These are phyloP conservation scores for Scheffersomyces illinoinensis DNA, from an alignment of 1,139 yeast species.

Conservation along the genomic window DNA sequence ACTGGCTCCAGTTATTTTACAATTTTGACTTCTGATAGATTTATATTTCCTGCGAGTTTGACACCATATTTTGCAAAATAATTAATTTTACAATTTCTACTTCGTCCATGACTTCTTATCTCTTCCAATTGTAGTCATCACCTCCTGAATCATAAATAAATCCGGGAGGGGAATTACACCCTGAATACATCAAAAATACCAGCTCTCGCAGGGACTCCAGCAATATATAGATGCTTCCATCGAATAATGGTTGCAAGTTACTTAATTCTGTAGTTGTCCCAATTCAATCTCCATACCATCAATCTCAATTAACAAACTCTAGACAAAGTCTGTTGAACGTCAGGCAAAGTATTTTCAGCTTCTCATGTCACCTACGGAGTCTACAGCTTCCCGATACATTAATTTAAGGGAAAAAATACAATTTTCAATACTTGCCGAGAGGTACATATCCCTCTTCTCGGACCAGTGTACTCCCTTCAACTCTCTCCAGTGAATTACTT, in stretches of 20 bases:
- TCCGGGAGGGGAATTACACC: too few species aligned
- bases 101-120: neutral
- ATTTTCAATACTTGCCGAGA: too few species aligned
- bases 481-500: neutral
- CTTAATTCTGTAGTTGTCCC: too few species aligned
- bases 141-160: neutral
- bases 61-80: neutral
- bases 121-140: neutral
- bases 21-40: neutral
- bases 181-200: neutral
- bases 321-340: too few species aligned
- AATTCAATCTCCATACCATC: too few species aligned
- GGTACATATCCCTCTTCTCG: neutral
- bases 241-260: too few species aligned
- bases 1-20: neutral
- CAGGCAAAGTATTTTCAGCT: too few species aligned
- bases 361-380: too few species aligned
- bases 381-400: too few species aligned
- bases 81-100: too few species aligned
- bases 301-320: too few species aligned
- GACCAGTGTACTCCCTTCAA: neutral
- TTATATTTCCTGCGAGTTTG: neutral
- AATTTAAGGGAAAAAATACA: too few species aligned
- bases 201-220: neutral
- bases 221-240: neutral